These are phyloP conservation scores for Globisporangium abappressorium DNA, from an alignment of 352 stramenopile species.

Conservation along the genomic window DNA sequence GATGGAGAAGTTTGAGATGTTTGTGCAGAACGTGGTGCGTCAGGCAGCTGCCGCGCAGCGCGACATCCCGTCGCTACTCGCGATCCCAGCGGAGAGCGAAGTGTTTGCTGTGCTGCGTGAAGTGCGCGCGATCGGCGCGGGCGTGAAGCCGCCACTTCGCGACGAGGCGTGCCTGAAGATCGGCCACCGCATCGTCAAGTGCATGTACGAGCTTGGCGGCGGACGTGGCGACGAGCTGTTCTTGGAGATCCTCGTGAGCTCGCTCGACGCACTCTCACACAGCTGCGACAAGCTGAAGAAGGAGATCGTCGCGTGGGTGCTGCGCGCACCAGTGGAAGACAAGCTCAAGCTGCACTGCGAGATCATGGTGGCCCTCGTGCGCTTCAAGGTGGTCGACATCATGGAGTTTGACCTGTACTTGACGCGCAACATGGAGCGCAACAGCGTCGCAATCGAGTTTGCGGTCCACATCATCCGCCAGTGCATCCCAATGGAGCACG, in stretches of 20 bases:
- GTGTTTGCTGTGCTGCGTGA: constrained; percentile 81
- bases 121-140: constrained; percentile 66
- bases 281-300: constrained; percentile 92
- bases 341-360: constrained; percentile 96
- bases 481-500: constrained; percentile 91
- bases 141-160: constrained; percentile 71
- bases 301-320: constrained; percentile 93
- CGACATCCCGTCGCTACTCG: constrained; percentile 68
- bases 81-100: constrained; percentile 74
- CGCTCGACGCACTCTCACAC: constrained; percentile 92
- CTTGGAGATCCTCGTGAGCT: constrained; percentile 93
- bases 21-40: constrained; percentile 85
- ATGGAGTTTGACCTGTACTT: constrained; percentile 95
- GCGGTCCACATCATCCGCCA: constrained; percentile 93
- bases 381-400: constrained; percentile 92
- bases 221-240: constrained; percentile 90
- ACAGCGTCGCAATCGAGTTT: constrained; percentile 96
- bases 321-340: constrained; percentile 91
- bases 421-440: constrained; percentile 93
- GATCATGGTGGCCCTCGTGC: constrained; percentile 93
- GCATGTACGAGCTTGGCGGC: constrained; percentile 92
- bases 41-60: constrained; percentile 68
- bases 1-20: constrained; percentile 87
- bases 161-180: constrained; percentile 95
- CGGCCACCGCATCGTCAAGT: constrained; percentile 96